A percentile compares a stretch with the other conserved stretches of the same genome.
Evolutionary conservation across 345 rosid species (phyloP).

Genomic region (Populus pruinosa): DNA sequence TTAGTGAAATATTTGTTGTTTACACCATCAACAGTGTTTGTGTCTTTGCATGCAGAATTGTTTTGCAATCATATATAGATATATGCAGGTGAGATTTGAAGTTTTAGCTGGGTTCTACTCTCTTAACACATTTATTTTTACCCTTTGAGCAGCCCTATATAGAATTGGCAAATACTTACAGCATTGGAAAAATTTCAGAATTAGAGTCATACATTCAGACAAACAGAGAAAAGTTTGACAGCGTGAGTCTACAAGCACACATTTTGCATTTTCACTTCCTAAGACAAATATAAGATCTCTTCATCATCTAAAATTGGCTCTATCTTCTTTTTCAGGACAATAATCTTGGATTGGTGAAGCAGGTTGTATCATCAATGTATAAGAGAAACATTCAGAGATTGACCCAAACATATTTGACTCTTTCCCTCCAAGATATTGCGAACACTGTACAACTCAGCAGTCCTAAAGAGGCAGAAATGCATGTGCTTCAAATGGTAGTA

Average conservation of each 20-base stretch:
- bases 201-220: slow-evolving; percentile 53
- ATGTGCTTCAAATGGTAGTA: slow-evolving; percentile 93
- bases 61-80: not conserved
- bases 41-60: not conserved
- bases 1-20: not conserved
- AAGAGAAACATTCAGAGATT: slow-evolving; percentile 91
- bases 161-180: slow-evolving; percentile 65
- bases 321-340: slow-evolving; percentile 60
- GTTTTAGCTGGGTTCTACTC: not conserved
- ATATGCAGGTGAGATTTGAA: not conserved
- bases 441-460: slow-evolving; percentile 66
- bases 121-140: not conserved
- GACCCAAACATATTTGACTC: slow-evolving; percentile 91
- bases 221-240: slow-evolving; percentile 55
- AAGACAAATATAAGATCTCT: not conserved
- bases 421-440: slow-evolving; percentile 95
- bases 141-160: slow-evolving; percentile 53
- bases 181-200: slow-evolving; percentile 58
- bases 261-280: too few species aligned
- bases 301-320: slow-evolving; percentile 16
- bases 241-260: slow-evolving; percentile 37
- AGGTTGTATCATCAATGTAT: slow-evolving; percentile 86
- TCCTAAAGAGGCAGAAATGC: slow-evolving; percentile 96
- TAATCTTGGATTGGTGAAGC: slow-evolving; percentile 90
- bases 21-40: not conserved